A percentile compares a stretch with the other conserved stretches of the same genome.
phyloP scores from a whole-genome alignment of 768 basidiomycete genomes.

The Lactifluus volemus region DNA sequence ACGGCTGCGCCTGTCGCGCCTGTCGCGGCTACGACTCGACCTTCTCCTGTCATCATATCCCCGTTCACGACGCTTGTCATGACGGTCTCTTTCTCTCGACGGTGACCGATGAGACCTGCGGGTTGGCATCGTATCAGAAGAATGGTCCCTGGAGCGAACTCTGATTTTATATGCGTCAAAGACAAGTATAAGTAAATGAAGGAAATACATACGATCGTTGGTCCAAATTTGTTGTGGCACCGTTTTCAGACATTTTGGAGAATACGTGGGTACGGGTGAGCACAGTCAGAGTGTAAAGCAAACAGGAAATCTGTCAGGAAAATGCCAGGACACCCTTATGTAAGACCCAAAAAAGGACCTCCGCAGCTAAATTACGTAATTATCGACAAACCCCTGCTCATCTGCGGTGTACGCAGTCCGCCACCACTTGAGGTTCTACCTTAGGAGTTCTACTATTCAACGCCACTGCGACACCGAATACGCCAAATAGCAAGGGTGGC shows the following conservation, averaged over 20 bases:
- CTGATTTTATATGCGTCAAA: conserved; percentile 8
- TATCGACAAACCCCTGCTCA: not conserved
- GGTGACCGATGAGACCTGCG: conserved; percentile 63
- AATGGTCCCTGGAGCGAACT: conserved; percentile 56
- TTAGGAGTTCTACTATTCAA: not conserved
- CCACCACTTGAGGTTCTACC: not conserved
- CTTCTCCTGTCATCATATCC: conserved; percentile 48
- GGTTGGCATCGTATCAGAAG: conserved; percentile 68
- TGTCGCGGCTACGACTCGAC: conserved; percentile 51
- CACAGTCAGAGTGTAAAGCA: conserved; percentile 5
- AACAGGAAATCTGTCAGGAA: not conserved
- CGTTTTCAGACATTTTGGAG: conserved; percentile 16
- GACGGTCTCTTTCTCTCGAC: conserved; percentile 54
- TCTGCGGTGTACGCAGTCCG: not conserved
- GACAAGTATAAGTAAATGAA: not conserved
- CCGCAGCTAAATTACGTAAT: not conserved
- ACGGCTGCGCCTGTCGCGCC: conserved; percentile 34
- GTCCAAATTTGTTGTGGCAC: conserved; percentile 13
- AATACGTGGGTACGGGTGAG: not conserved
- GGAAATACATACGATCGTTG: conserved; percentile 18
- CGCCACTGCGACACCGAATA: not conserved
- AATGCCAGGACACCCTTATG: conserved; percentile 7
- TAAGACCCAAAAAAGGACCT: not conserved
- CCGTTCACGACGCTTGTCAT: conserved; percentile 46
- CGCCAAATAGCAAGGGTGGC: not conserved